These are phyloP conservation scores for Quercus wislizeni DNA, from an alignment of 306 rosid species.

Conservation along the genomic window DNA sequence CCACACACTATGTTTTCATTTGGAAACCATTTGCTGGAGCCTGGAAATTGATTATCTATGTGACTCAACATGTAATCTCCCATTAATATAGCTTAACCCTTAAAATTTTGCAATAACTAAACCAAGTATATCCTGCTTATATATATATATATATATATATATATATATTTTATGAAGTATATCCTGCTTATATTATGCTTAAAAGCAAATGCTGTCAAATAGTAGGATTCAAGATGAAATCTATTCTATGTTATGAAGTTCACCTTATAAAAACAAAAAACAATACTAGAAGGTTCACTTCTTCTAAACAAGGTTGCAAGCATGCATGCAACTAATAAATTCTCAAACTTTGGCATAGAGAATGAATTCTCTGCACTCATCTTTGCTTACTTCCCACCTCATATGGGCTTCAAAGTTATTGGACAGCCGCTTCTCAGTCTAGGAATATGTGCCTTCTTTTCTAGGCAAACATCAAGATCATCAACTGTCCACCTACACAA, in stretches of 20 bases:
- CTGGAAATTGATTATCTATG: too few species aligned
- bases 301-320: background rate
- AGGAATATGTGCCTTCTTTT: constrained; percentile 70
- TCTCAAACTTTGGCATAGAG: constrained; percentile 4
- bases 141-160: too few species aligned
- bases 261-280: background rate
- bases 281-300: background rate
- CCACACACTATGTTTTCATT: too few species aligned
- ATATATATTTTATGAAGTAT: too few species aligned
- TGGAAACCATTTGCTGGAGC: too few species aligned
- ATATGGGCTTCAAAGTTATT: constrained; percentile 58
- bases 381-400: constrained; percentile 16
- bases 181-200: too few species aligned
- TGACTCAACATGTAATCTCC: background rate
- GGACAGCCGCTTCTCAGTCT: constrained; percentile 65
- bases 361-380: background rate
- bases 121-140: too few species aligned
- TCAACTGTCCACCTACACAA: constrained; percentile 59
- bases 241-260: background rate
- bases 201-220: too few species aligned
- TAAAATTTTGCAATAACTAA: too few species aligned
- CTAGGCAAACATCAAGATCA: constrained; percentile 61
- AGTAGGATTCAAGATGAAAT: too few species aligned
- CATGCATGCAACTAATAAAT: background rate
- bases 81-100: too few species aligned